Percentiles rank a stretch among this genome's conserved stretches.
Conservation (phyloP, 345 rosid species). For the Barbarea vulgaris region DNA sequence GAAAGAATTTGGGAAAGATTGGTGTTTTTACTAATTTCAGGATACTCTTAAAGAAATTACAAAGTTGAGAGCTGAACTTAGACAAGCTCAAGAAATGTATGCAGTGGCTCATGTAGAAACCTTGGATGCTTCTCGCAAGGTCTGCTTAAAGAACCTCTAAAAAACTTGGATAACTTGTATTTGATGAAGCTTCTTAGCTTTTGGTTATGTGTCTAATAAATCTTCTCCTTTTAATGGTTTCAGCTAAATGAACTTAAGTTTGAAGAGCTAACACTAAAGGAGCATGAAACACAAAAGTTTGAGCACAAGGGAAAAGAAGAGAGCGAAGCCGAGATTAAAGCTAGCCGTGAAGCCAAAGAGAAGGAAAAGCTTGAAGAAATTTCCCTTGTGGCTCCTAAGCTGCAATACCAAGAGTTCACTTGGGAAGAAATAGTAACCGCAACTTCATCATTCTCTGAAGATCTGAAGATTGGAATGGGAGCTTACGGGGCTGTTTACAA, state of each 20-base stretch:
- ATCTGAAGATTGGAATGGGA: conserved; percentile 44
- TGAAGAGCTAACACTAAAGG: conserved; percentile 51
- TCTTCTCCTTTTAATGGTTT: background rate
- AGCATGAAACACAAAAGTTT: conserved; percentile 49
- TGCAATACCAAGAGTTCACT: conserved; percentile 44
- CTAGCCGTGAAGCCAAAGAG: conserved; percentile 53
- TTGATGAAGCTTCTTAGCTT: background rate
- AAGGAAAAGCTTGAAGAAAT: conserved; percentile 53
- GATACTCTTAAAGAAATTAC: conserved; percentile 39
- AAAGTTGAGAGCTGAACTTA: conserved; percentile 82
- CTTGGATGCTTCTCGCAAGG: conserved; percentile 78
- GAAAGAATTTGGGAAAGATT: background rate
- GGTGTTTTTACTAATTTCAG: conserved; percentile 40
- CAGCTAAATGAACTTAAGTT: conserved; percentile 47
- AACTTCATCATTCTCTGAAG: conserved; percentile 46
- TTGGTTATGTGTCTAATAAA: background rate
- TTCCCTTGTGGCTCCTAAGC: conserved; percentile 15
- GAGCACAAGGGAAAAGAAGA: conserved; percentile 60
- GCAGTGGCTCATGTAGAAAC: conserved; percentile 74
- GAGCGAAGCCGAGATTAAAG: conserved; percentile 57
- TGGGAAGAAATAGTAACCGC: conserved; percentile 43
- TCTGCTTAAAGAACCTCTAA: too few relatives aligned
- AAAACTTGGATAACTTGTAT: background rate
- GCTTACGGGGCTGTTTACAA: conserved; percentile 45
- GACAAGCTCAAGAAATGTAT: conserved; percentile 69